Evolutionary conservation across 179 eudicot species (phyloP), one percentile per base, ranked within the genome.

Genomic region (Carnegiea gigantea): DNA sequence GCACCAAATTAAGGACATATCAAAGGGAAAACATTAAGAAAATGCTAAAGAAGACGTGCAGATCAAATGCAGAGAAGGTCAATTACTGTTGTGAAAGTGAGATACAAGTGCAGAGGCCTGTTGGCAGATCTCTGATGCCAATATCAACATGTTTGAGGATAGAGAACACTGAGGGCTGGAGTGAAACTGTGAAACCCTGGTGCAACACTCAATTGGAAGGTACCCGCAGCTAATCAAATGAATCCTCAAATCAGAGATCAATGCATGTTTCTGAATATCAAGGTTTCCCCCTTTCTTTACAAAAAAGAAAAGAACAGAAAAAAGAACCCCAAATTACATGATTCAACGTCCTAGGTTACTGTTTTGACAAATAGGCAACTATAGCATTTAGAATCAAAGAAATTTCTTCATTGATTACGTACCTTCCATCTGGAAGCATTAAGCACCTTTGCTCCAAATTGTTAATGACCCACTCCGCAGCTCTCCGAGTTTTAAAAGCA

Each of bases 361-460:
- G 67, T 67, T 28, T 13, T 30, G 71, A 70, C 44, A 70, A 18
- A 33, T 15, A 53, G 30, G 70, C 21, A 24, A 49, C 44, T 15
- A 40, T n/a, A 26, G 26, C 23, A 48, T 23, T 14, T 14, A 20
- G 18, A 53, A 30, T 54, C 21, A 4, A 6, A 33, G 44, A 67
- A 38, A 2, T 51, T 51, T 51, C 40, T 44, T 43, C 59, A 17
- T 44, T 40, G 17, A 4, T 18, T 21, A 75, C 86, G 73, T 59
- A 89, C 95, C 93, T 90, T 77, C 88, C 87, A 83, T 89, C 82
- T 65, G 92, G 84, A 21, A 92, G 88, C 90, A 93, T 85, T 82
- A 95, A 86, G 88, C 97, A 92, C 70, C 84, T 88, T 48, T 79
- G 81, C 53, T 84, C 85, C 70, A 90, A 83, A 81, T 80, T 73